Percentiles rank a stretch among this genome's conserved stretches.
phyloP scores from a whole-genome alignment of 2,329 filamentous ascomycete genomes.

The Esteya vermicola region DNA sequence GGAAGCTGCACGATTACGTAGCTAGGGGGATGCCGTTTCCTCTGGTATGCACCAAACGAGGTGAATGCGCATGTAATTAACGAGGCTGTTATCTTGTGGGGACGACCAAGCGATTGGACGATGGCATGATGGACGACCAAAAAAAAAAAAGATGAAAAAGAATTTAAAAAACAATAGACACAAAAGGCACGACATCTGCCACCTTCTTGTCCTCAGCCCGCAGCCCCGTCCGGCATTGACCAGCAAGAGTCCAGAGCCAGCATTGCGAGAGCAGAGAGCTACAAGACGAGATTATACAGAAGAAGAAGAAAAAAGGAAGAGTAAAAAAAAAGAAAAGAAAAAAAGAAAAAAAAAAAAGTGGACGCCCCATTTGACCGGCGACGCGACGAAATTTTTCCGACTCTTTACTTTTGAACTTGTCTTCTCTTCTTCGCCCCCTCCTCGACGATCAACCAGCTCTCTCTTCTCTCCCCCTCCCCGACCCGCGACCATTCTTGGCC shows the following conservation, averaged over 20 bases:
- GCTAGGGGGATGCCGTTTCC: too few species aligned
- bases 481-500: too few species aligned
- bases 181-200: slow-evolving; percentile 1
- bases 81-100: too few species aligned
- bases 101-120: neutral
- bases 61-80: too few species aligned
- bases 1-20: too few species aligned
- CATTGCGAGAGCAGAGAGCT: too few species aligned
- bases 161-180: neutral
- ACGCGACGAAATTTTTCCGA: neutral
- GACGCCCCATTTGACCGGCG: too few species aligned
- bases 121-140: neutral
- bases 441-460: neutral
- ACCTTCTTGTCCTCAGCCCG: too few species aligned
- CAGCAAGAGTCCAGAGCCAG: neutral
- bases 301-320: neutral
- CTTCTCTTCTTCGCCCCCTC: neutral
- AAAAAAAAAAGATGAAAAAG: neutral
- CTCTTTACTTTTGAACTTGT: neutral
- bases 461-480: neutral
- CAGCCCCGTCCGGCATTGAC: neutral
- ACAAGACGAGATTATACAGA: too few species aligned
- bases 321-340: neutral
- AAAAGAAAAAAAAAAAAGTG: neutral
- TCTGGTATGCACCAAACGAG: too few species aligned